Percentiles rank a stretch among this genome's conserved stretches.
phyloP scores from a whole-genome alignment of 148 eudicot species.

The Rheum nobile region DNA sequence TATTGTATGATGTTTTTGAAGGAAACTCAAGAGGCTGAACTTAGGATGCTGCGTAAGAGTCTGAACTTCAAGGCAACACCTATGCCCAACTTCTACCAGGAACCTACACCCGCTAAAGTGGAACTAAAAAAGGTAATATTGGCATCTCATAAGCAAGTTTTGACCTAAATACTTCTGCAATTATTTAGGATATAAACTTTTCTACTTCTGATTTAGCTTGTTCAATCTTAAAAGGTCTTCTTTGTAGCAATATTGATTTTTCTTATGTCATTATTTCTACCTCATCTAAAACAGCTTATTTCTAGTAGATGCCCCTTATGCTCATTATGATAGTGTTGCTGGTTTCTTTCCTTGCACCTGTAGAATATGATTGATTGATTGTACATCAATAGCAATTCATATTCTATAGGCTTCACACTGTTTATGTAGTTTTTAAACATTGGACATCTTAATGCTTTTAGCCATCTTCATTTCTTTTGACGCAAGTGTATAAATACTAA shows the following conservation, averaged over 20 bases:
- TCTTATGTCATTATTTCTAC: background rate
- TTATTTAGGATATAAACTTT: background rate
- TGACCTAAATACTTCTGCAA: background rate
- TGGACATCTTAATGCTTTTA: background rate
- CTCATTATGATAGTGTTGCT: background rate
- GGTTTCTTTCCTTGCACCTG: background rate
- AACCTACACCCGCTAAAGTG: constrained; percentile 70
- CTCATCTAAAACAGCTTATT: background rate
- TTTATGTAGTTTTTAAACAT: background rate
- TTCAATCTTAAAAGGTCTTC: background rate
- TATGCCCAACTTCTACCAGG: constrained; percentile 89
- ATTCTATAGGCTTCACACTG: background rate
- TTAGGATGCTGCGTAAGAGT: constrained; percentile 64
- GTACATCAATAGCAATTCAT: background rate
- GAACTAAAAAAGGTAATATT: constrained; percentile 70
- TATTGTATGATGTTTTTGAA: constrained; percentile 13
- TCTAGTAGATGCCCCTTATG: background rate
- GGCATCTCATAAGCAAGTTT: background rate
- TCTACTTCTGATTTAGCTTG: background rate
- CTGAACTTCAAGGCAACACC: constrained; percentile 83
- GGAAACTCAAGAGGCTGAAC: constrained; percentile 89
- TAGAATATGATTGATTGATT: background rate
- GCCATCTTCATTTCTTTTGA: background rate
- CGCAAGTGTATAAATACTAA: too few species aligned
- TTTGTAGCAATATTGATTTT: background rate